Base-by-base conservation (phyloP, 345 rosid species). In the Ceriops tagal region DNA sequence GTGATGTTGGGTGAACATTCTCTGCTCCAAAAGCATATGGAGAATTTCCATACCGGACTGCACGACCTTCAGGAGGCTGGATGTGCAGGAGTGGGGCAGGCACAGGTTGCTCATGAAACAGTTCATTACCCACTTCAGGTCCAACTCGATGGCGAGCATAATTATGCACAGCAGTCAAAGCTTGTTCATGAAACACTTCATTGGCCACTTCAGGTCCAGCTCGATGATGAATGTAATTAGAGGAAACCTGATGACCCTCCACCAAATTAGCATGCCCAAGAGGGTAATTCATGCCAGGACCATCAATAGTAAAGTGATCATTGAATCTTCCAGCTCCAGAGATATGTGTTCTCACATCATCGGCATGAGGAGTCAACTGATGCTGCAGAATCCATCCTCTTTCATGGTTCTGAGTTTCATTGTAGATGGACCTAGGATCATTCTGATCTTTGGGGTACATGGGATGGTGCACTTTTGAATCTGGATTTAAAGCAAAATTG, bases 301-400 rank as follows among this genome's bases (percentile, higher is more conserved):
- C 85, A 76, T 93, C 98, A 1, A 71, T 75, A 71, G 77, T 35
- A 74, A 79, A 87, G 56, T 78, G 89, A 78, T 88, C 92, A 63
- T 82, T 83, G 73, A 88, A 75, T 75, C 97, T 85, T 83, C 86
- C 89, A 76, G 84, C 80, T 62, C 83, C 91, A 68, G 85, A 70
- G 51, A 71, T 31, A 71, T 81, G 86, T 69, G 80, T 65, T 86
- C 95, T 89, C 39, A 73, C 82, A 70, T 89, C 96, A 71, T 91
- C 96, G 75, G 76, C 75, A 43, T 72, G 78, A 49, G 95, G 79
- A 66, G 76, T 84, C 78, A 81, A 71, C 75, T 82, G 97, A 68
- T 86, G 90, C 77, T 76, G 92, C 74, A 77, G 75, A 77, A 79
- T 58, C 96, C 96, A 83, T 65, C 97, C 96, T 75, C 91, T 87